Conservation (phyloP, 345 rosid genomes). For the Eucalyptus regnans region DNA sequence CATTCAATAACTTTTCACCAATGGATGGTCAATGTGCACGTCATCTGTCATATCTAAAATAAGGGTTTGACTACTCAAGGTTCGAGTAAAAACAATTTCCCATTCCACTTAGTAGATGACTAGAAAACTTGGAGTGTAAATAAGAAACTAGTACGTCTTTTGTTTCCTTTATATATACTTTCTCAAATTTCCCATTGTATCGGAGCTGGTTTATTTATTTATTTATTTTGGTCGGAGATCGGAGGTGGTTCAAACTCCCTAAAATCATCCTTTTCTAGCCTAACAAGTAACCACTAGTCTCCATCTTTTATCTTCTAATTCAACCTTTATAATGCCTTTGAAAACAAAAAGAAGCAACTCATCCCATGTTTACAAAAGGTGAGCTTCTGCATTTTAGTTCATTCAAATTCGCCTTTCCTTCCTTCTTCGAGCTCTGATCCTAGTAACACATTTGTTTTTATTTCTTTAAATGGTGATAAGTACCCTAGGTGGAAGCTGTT, state of each 20-base stretch:
- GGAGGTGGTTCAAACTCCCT: not conserved
- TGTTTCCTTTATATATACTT: not conserved
- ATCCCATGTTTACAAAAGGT: not conserved
- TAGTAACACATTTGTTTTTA: not conserved
- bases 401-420: not conserved
- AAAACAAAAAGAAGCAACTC: not conserved
- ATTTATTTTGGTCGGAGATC: rapidly evolving
- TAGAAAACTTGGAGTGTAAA: not conserved
- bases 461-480: not conserved
- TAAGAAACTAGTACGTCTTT: not conserved
- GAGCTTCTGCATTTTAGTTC: not conserved
- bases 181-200: not conserved
- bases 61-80: not conserved
- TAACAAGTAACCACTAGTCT: not conserved
- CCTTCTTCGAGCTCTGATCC: not conserved
- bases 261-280: not conserved
- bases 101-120: not conserved
- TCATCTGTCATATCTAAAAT: not conserved
- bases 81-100: not conserved
- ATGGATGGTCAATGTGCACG: not conserved
- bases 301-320: not conserved
- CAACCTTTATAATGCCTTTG: not conserved
- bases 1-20: not conserved
- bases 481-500: not conserved
- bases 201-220: not conserved